Evolutionary conservation across 768 basidiomycete genomes (phyloP).

Genomic region (Pisolithus orientalis): DNA sequence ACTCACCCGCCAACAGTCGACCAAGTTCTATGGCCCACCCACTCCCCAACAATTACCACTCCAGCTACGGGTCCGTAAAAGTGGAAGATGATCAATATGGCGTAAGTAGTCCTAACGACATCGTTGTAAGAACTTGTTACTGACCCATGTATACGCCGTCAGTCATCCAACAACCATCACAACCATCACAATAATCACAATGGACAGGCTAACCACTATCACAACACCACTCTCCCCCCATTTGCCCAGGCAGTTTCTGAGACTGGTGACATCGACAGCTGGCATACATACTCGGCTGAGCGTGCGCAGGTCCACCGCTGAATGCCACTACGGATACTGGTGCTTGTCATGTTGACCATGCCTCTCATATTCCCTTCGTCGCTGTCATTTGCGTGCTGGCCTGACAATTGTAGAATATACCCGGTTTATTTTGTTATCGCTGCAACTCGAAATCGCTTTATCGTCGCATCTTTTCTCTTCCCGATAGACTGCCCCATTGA

Average conservation of each 20-base stretch:
- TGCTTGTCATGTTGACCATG: not conserved
- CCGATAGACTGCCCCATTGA: not conserved
- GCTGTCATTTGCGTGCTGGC: not conserved
- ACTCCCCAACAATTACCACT: constrained; percentile 37
- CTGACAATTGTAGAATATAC: constrained; percentile 26
- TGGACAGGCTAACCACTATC: constrained; percentile 34
- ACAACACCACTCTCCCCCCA: constrained; percentile 36
- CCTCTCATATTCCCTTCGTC: not conserved
- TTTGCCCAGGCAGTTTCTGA: constrained; percentile 39
- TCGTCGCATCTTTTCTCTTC: constrained; percentile 7
- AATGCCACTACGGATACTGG: constrained; percentile 3
- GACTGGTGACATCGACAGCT: constrained; percentile 45
- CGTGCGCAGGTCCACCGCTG: constrained; percentile 56
- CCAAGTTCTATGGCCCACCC: constrained; percentile 34
- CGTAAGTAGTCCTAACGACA: constrained; percentile 30
- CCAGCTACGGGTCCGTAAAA: constrained; percentile 49
- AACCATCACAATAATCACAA: constrained; percentile 19
- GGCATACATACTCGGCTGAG: constrained; percentile 59
- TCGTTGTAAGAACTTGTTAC: not conserved
- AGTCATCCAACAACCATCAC: constrained; percentile 26
- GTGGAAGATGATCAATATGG: constrained; percentile 61
- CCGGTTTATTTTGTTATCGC: constrained; percentile 29
- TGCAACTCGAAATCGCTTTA: constrained; percentile 13
- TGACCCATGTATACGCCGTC: not conserved
- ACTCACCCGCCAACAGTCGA: constrained; percentile 45